phyloP scores from a whole-genome alignment of 345 rosid species.

The Anastatica hierochuntica region DNA sequence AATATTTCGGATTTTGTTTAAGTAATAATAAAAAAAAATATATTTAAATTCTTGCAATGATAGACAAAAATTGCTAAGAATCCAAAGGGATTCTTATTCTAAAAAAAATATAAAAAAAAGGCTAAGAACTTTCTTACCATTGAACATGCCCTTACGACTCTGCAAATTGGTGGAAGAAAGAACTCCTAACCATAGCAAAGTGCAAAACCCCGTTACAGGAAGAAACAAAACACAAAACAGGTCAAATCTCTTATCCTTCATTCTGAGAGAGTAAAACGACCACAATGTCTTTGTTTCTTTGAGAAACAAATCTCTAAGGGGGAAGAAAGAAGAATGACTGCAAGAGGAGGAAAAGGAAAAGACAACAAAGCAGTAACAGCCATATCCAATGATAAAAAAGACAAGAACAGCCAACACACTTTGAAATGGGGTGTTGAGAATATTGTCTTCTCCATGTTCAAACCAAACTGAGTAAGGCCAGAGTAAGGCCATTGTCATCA shows the following conservation, averaged over 20 bases:
- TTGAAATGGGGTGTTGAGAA: conserved; percentile 71
- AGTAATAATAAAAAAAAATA: no score
- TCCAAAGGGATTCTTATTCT: no score
- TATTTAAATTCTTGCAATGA: no score
- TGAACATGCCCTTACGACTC: no score
- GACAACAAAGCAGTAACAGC: conserved; percentile 37
- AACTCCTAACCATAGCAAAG: conserved; percentile 10
- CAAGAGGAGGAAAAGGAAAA: conserved; percentile 15
- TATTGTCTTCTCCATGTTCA: conserved; percentile 66
- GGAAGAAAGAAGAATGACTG: no score
- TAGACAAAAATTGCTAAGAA: no score
- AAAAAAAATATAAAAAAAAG: no score
- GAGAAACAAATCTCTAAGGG: conserved; percentile 1
- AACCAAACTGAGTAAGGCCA: conserved; percentile 19
- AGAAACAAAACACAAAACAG: not conserved
- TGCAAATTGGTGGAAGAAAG: not conserved
- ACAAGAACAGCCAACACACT: conserved; percentile 75
- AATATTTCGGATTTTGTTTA: no score
- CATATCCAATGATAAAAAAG: conserved; percentile 64
- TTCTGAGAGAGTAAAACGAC: not conserved
- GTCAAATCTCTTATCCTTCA: not conserved
- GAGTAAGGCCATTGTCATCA: not conserved
- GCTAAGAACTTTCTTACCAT: no score
- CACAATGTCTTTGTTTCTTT: not conserved
- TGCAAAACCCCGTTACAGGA: conserved; percentile 10